Evolutionary conservation across 306 rosid species (phyloP).

Genomic region (Sicyos baderoa): DNA sequence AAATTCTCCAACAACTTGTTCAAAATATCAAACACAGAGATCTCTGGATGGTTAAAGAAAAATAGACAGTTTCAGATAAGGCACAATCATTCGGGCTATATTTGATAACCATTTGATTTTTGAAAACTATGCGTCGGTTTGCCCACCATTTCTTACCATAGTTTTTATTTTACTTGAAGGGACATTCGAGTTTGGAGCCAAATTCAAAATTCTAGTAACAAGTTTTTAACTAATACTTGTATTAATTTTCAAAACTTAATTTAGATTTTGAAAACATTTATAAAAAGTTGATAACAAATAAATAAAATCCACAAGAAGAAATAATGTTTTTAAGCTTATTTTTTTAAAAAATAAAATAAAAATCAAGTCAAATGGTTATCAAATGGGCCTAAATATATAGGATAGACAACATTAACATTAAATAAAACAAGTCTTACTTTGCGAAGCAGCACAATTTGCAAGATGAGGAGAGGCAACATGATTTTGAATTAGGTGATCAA

Average conservation of each 20-base stretch:
- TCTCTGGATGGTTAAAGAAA: constrained; percentile 33
- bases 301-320: too few species aligned
- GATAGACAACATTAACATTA: neutral
- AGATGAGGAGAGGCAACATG: constrained; percentile 65
- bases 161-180: neutral
- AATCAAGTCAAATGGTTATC: neutral
- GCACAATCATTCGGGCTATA: neutral
- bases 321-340: neutral
- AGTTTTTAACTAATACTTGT: too few species aligned
- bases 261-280: neutral
- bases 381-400: too few species aligned
- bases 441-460: constrained; percentile 80
- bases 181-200: neutral
- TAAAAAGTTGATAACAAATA: neutral
- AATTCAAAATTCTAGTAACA: neutral
- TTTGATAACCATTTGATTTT: neutral
- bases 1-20: constrained; percentile 63
- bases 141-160: neutral
- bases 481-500: constrained; percentile 82
- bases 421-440: constrained; percentile 39
- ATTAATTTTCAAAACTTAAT: neutral
- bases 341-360: too few species aligned
- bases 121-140: too few species aligned
- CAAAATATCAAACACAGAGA: constrained; percentile 70
- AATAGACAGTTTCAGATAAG: neutral